Evolutionary conservation across 2,329 filamentous ascomycete species (phyloP), one percentile per base, ranked within the genome.

Genomic region (Orbilia blumenaviensis): DNA sequence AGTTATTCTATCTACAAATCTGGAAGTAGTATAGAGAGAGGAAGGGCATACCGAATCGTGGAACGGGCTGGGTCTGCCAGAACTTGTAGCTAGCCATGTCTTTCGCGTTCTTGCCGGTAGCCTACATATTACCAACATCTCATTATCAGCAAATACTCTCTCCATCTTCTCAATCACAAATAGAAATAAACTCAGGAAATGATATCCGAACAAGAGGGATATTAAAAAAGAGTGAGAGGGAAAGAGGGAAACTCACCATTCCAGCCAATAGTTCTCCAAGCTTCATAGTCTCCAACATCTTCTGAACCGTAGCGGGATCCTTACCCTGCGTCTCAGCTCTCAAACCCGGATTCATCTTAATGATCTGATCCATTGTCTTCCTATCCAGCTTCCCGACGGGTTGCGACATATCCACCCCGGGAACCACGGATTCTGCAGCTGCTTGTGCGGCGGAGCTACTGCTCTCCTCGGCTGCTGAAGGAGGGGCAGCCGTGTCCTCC

Each of bases 81-180:
- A 99, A 99, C 84, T 96, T 97, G 87, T 98, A 97, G 72, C 90
- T 92, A 5, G 91, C 93, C 93, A 97, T 97, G 82, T 97, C 94
- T 85, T 97, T 97, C 80, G 89, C 90, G 81, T 96, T 96, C 86
- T 95, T 96, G 77, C 88, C 89, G 6, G 92, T 86, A 14, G 93
- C 91, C 80, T 81, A 80, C 12, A n/a, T n/a, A n/a, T n/a, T n/a
- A n/a, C n/a, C n/a, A 48, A 21, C 12, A 41, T 10, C 27, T 56
- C n/a, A 32, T 10, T 10, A 69, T 27, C 78, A 77, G 29, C 78
- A 77, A n/a, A 71, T 79, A 63, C 79, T 77, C 27, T 80, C 76
- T 23, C 82, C 18, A 48, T 80, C 79, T 83, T 82, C 29, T 81
- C 81, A 77, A 80, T 82, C 21, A 82, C 27, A 16, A 29, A 29